phyloP scores from a whole-genome alignment of 2,329 filamentous ascomycete species.

The Hypoxylon sp. region DNA sequence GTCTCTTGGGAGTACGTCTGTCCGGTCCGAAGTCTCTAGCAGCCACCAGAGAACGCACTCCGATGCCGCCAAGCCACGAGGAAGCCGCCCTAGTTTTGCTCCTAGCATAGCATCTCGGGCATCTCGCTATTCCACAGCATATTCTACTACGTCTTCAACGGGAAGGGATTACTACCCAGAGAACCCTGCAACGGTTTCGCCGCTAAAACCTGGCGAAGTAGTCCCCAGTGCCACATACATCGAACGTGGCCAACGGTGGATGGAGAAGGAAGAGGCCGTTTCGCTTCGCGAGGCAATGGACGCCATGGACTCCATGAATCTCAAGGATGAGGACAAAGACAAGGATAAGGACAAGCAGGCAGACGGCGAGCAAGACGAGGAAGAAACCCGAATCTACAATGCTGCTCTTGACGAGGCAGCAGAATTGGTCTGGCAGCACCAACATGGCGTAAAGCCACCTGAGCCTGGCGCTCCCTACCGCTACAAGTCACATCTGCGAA shows the following conservation, averaged over 20 bases:
- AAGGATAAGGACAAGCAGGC: slow-evolving; percentile 46
- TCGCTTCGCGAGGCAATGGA: slow-evolving; percentile 80
- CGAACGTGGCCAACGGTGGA: slow-evolving; percentile 81
- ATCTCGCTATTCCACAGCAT: slow-evolving; percentile 66
- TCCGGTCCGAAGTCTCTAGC: slow-evolving; percentile 54
- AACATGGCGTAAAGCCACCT: slow-evolving; percentile 69
- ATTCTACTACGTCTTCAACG: slow-evolving; percentile 61
- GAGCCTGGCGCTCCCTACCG: slow-evolving; percentile 75
- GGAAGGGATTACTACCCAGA: slow-evolving; percentile 69
- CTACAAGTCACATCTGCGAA: slow-evolving; percentile 78
- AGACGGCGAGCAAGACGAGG: slow-evolving; percentile 60
- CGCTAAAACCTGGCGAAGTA: slow-evolving; percentile 70
- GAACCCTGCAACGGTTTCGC: slow-evolving; percentile 51
- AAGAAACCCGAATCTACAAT: slow-evolving; percentile 74
- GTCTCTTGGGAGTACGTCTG: slow-evolving; percentile 52
- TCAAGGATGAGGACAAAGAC: slow-evolving; percentile 59
- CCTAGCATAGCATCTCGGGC: slow-evolving; percentile 65
- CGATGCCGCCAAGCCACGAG: slow-evolving; percentile 48
- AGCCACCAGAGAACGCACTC: slow-evolving; percentile 49
- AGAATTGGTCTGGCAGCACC: slow-evolving; percentile 83
- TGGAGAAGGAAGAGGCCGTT: slow-evolving; percentile 83
- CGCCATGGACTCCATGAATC: slow-evolving; percentile 80
- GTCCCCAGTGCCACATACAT: slow-evolving; percentile 79
- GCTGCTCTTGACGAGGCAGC: slow-evolving; percentile 83
- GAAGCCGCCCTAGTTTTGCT: slow-evolving; percentile 60